Conservation (phyloP, 2,329 filamentous ascomycete species). For the Emergomyces orientalis region DNA sequence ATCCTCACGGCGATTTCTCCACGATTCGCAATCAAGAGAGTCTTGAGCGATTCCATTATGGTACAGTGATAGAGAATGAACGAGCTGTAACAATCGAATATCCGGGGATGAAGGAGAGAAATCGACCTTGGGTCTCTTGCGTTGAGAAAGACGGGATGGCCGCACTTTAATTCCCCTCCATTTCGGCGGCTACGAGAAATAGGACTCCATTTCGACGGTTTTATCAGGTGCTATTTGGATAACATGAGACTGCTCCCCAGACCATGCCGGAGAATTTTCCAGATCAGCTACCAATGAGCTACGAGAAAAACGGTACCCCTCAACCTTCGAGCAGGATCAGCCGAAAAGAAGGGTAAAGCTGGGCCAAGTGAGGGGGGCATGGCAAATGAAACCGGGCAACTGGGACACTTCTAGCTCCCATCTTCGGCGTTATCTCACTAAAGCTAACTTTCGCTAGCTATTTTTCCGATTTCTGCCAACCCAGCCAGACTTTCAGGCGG, state of each 20-base stretch:
- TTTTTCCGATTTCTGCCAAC: not conserved
- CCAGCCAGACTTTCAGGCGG: not conserved
- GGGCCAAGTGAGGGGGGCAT: not conserved
- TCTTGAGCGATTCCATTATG: constrained; percentile 37
- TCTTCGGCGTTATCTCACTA: not conserved
- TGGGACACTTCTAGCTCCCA: not conserved
- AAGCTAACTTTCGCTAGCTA: not conserved
- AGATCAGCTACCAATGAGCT: not conserved
- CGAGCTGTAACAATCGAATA: not conserved
- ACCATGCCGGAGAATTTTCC: not conserved
- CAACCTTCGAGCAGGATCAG: not conserved
- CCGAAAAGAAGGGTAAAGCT: not conserved
- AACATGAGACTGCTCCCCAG: not conserved
- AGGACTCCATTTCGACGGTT: not conserved
- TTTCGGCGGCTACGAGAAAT: not conserved
- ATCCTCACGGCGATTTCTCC: constrained; percentile 51
- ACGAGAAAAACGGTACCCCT: not conserved
- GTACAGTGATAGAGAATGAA: not conserved
- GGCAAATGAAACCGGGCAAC: not conserved
- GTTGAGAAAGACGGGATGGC: not conserved
- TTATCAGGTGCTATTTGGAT: not conserved
- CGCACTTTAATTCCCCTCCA: not conserved
- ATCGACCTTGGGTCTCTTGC: not conserved
- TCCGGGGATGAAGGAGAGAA: not conserved
- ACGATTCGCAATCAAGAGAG: constrained; percentile 50